These are phyloP conservation scores for Fraxinus cuspidata DNA, from an alignment of 257 asterid species.

Conservation along the genomic window DNA sequence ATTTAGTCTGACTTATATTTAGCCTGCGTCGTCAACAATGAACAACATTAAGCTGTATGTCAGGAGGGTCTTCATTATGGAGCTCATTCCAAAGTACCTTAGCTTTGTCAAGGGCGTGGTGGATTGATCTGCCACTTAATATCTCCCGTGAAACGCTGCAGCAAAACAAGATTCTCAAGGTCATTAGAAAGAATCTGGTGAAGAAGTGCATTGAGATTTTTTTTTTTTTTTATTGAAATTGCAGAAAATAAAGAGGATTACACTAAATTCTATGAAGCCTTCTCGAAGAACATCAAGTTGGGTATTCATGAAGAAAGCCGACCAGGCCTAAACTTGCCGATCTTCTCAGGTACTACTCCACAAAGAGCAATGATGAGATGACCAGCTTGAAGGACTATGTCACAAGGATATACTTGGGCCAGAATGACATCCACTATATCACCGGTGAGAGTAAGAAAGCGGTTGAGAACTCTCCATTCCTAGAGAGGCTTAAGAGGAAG, in stretches of 20 bases:
- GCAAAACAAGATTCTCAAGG: slow-evolving; percentile 17
- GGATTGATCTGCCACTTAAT: slow-evolving; percentile 22
- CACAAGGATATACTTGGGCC: slow-evolving; percentile 22
- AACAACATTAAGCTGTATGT: too few species aligned
- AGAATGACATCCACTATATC: slow-evolving; percentile 22
- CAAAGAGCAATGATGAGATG: slow-evolving; percentile 12
- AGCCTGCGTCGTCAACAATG: too few species aligned
- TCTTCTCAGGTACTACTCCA: slow-evolving; percentile 20
- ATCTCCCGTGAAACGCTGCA: slow-evolving; percentile 9
- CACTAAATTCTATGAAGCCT: slow-evolving; percentile 14
- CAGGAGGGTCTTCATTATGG: too few species aligned
- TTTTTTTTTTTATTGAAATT: slow-evolving; percentile 12
- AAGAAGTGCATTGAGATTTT: slow-evolving; percentile 26
- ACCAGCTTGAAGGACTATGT: slow-evolving; percentile 25
- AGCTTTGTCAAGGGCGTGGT: slow-evolving; percentile 28
- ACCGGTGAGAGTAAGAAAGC: slow-evolving; percentile 28
- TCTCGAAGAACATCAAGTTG: slow-evolving; percentile 19
- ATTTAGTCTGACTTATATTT: too few species aligned
- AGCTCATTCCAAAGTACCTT: too few species aligned
- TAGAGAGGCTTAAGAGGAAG: slow-evolving; percentile 24
- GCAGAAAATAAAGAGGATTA: slow-evolving; percentile 21
- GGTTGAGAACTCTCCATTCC: slow-evolving; percentile 22
- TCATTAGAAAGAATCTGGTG: slow-evolving; percentile 25
- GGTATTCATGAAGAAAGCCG: slow-evolving; percentile 26
- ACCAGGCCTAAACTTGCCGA: slow-evolving; percentile 24